Percentiles rank a stretch among this genome's conserved stretches.
These are phyloP conservation scores for Hypoxylon sp. DNA, from an alignment of 2,329 filamentous ascomycete genomes.

Conservation along the genomic window DNA sequence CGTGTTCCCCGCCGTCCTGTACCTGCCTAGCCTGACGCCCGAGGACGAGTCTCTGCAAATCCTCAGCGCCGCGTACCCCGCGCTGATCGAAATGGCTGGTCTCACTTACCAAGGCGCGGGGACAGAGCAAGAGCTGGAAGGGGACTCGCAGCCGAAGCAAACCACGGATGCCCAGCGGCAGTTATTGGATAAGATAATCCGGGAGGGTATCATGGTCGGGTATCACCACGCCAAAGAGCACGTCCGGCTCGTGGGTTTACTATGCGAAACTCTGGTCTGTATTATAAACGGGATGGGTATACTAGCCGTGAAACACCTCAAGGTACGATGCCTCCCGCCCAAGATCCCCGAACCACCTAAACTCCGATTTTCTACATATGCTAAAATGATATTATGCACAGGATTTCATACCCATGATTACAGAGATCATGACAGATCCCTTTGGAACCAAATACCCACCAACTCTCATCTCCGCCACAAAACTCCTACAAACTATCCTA, in stretches of 20 bases:
- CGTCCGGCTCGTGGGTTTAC: conserved; percentile 67
- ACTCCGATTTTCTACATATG: conserved; percentile 20
- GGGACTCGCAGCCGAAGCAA: conserved; percentile 13
- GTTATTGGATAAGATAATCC: conserved; percentile 68
- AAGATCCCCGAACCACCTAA: conserved; percentile 1
- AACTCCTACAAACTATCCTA: conserved; percentile 71
- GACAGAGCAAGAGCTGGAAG: not conserved
- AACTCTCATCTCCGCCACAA: conserved; percentile 67
- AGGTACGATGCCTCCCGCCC: conserved; percentile 58
- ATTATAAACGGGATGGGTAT: conserved; percentile 73
- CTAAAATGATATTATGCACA: conserved; percentile 52
- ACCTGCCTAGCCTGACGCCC: conserved; percentile 82
- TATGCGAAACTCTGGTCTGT: conserved; percentile 66
- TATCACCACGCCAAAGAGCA: conserved; percentile 73
- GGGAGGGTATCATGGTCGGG: conserved; percentile 69
- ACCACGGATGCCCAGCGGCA: conserved; percentile 50
- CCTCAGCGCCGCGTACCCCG: conserved; percentile 75
- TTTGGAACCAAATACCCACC: conserved; percentile 71
- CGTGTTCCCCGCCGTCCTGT: conserved; percentile 79
- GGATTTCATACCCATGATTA: conserved; percentile 77
- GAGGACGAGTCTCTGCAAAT: conserved; percentile 77
- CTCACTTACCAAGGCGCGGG: conserved; percentile 42
- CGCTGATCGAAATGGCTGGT: conserved; percentile 72
- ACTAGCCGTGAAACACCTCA: conserved; percentile 76
- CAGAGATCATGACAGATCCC: conserved; percentile 75